Evolutionary conservation across 2,329 filamentous ascomycete genomes (phyloP), one percentile per base, ranked within the genome.

Genomic region (Epichloe bromicola): DNA sequence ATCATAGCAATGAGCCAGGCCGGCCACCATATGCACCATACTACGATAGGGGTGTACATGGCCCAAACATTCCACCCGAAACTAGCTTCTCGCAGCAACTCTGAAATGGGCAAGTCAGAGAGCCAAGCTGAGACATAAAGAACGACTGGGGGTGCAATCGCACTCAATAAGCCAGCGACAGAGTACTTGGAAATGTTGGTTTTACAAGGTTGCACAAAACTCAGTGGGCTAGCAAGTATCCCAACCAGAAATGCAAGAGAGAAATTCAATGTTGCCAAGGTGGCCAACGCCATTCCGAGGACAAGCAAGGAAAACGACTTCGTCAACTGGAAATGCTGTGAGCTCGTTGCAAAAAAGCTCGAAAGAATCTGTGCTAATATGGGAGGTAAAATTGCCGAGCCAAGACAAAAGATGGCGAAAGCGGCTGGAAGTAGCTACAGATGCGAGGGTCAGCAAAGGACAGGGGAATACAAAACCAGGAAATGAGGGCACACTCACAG

Each of bases 21-120:
- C 1, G 90, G 90, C 85, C 88, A 93, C 90, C 90, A 96, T 42
- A 95, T 82, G 63, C 88, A 86, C 87, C 89, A 95, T n/a, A 95
- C 77, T 11, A 94, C 80, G 17, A 95, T 81, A 53, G 87, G 84
- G 1, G 89, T 94, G 72, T 89, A 94, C 76, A 93, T 80, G 1
- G 88, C 88, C 80, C 85, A 89, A 12, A 95, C 82, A 61, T 88
- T 79, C 89, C 89, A 95, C 0, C 86, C 89, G 63, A 93, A 89
- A 5, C 86, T 87, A 1, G 88, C 86, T 63, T 85, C 76, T 30
- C 74, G 75, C 48, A 95, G 67, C 2, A 93, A 74, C 2, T 78
- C 68, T 42, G 72, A 71, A 1, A 89, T 64, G 4, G 64, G 61
- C 1, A 70, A 48, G 6, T 61, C 57, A 54, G 65, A 69, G 20